Base-by-base conservation (phyloP, 2,329 filamentous ascomycete species). In the Aspergillus fischeri region DNA sequence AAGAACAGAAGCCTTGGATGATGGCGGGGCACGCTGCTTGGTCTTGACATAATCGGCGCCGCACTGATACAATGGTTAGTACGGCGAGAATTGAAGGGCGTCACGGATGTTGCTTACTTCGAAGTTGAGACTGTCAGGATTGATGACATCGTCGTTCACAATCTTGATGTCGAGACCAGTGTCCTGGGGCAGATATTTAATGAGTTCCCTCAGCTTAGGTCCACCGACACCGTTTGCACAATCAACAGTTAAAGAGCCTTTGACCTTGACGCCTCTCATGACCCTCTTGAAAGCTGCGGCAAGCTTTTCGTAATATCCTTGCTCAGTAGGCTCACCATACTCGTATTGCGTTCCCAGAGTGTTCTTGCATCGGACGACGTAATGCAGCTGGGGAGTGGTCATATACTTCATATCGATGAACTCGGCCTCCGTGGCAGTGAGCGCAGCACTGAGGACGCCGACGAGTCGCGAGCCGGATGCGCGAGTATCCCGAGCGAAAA, bases 41-140 rank as follows among this genome's bases (percentile, higher is more conserved):
- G 94, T 97, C 81, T 99, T 99, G 76, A 99, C 94, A 67, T 86
- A 97, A 77, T 99, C 94, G 70, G 94, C 94, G 74, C 94, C 94
- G 70, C 90, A 96, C 86, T 95, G 27, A 58, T 61, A 54, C 38
- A 51, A 38, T 17, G 58, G 61, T 72, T 62, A 67, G 58, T 11
- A 14, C 24, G 44, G 35, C 17, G 29, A 24, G 24, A 29, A 24
- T 42, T 2, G 8, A 27, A 27, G 24, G 41, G 32, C 21, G 48
- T 6, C 38, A 7, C 10, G 11, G 24, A 42, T 35, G 54, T 54
- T 11, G 25, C 83, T 75, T 80, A 92, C 90, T 67, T 96, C 91
- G 29, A 90, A 84, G 76, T 99, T 99, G 65, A 99, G 80, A 55
- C 88, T 84, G 71, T 96, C 92, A 3, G 93, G 90, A 63, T 92